A percentile compares a stretch with the other conserved stretches of the same genome.
phyloP scores from a whole-genome alignment of 2,329 filamentous ascomycete species.

The Sclerotinia sclerotiorum region DNA sequence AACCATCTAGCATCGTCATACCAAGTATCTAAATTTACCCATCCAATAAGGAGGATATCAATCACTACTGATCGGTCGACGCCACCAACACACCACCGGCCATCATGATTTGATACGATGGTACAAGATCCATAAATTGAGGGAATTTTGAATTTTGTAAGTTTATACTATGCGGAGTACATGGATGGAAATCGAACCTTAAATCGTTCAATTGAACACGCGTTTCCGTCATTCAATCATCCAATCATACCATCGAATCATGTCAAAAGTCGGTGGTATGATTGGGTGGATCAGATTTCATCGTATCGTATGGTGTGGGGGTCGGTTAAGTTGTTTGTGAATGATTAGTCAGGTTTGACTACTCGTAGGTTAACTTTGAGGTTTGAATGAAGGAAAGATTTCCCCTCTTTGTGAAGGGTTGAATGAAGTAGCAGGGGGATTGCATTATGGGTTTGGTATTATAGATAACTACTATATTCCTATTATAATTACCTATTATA shows the following conservation, averaged over 20 bases:
- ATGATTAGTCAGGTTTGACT: not conserved
- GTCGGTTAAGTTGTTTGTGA: not conserved
- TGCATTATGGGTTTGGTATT: too few relatives aligned
- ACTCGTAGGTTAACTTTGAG: not conserved
- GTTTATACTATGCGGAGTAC: too few relatives aligned
- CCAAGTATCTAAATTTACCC: not conserved
- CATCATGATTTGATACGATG: not conserved
- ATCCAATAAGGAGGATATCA: not conserved
- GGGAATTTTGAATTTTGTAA: not conserved
- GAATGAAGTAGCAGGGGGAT: not conserved
- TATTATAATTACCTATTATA: too few relatives aligned
- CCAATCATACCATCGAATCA: conserved; percentile 8
- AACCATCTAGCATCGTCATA: not conserved
- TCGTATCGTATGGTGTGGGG: not conserved
- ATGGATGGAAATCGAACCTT: not conserved
- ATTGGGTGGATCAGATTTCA: not conserved
- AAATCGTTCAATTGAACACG: not conserved
- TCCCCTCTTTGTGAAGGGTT: not conserved
- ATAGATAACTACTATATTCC: too few relatives aligned
- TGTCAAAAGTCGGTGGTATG: not conserved
- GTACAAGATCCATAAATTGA: conserved; percentile 2
- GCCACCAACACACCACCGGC: not conserved
- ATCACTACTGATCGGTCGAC: not conserved
- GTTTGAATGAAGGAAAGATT: not conserved
- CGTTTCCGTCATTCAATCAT: not conserved